phyloP scores from a whole-genome alignment of 1,139 yeast genomes.

The Geotrichum siamense region DNA sequence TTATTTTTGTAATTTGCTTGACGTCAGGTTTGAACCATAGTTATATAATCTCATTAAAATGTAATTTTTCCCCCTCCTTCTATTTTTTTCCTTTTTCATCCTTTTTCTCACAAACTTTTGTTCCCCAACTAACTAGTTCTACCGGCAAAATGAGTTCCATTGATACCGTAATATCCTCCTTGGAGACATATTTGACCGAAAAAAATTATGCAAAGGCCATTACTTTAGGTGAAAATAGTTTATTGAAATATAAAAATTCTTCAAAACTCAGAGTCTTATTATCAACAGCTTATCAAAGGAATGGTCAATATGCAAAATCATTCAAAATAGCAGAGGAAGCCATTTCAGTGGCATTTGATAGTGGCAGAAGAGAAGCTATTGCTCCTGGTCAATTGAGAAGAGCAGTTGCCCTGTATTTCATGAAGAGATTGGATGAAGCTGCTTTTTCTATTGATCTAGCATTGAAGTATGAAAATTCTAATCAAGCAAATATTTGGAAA shows the following conservation, averaged over 20 bases:
- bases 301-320: constrained; percentile 46
- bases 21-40: too few species aligned
- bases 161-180: background rate
- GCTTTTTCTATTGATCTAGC: constrained; percentile 11
- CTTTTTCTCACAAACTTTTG: too few species aligned
- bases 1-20: too few species aligned
- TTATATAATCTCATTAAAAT: too few species aligned
- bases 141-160: too few species aligned
- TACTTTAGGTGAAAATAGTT: constrained; percentile 30
- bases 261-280: constrained; percentile 30
- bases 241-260: constrained; percentile 41
- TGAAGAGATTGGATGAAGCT: constrained; percentile 14
- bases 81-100: too few species aligned
- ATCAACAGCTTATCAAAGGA: constrained; percentile 51
- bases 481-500: constrained; percentile 42
- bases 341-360: constrained; percentile 44
- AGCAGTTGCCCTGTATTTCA: constrained; percentile 9
- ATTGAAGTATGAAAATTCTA: constrained; percentile 5
- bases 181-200: background rate
- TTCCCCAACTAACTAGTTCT: too few species aligned
- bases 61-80: too few species aligned
- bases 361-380: constrained; percentile 48
- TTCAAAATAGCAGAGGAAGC: constrained; percentile 51
- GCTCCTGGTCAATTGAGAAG: constrained; percentile 55
- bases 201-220: constrained; percentile 37